A percentile compares a stretch with the other conserved stretches of the same genome.
Evolutionary conservation across 169 alveolate genomes (phyloP).

Genomic region (Amoebophrya sp.): DNA sequence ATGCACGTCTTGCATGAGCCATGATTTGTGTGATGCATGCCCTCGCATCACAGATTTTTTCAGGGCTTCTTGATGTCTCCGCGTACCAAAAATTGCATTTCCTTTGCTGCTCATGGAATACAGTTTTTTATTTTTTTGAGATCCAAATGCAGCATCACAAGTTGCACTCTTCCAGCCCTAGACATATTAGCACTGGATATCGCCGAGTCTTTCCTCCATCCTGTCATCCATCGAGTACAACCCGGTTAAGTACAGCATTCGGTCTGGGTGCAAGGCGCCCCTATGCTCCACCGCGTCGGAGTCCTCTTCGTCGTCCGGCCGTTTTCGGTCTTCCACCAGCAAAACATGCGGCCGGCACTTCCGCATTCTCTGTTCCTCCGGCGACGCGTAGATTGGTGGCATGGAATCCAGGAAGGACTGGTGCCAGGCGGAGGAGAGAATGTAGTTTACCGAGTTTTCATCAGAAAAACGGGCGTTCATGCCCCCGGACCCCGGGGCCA

Average conservation of each 20-base stretch:
- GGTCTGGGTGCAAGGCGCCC: not conserved
- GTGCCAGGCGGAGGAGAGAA: not conserved
- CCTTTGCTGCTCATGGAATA: too few species aligned
- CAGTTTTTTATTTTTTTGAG: too few species aligned
- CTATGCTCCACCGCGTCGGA: not conserved
- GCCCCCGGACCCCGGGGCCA: not conserved
- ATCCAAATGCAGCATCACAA: too few species aligned
- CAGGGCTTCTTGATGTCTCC: too few species aligned
- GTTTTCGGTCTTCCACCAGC: not conserved
- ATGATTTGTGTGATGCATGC: too few species aligned
- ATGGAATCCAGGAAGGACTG: not conserved
- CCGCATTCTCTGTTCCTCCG: not conserved
- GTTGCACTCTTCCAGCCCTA: too few species aligned
- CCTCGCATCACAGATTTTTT: too few species aligned
- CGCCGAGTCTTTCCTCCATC: not conserved
- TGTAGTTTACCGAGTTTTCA: not conserved
- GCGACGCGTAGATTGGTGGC: not conserved
- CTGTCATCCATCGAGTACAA: not conserved
- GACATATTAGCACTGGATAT: too few species aligned
- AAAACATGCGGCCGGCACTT: not conserved
- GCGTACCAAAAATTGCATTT: too few species aligned
- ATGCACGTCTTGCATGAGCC: too few species aligned
- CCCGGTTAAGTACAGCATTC: not conserved
- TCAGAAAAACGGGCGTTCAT: too few species aligned
- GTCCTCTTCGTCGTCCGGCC: not conserved